Evolutionary conservation across 306 rosid genomes (phyloP), one percentile per base, ranked within the genome.

Genomic region (Cucurbita pepo): DNA sequence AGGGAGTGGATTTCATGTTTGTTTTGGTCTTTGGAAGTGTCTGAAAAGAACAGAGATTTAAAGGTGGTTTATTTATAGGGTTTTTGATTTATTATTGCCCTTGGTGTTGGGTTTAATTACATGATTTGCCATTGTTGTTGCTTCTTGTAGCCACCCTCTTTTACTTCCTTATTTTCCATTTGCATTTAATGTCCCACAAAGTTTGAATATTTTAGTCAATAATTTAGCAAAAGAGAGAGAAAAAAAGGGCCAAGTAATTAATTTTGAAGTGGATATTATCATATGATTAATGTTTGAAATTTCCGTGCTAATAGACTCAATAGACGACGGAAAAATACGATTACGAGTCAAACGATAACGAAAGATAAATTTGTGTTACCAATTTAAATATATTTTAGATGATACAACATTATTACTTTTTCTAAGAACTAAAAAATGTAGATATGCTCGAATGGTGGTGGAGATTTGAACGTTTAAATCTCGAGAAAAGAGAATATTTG

Each of bases 1-100:
- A 77, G 9, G 82, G 65, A 58, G 72, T 74, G 9, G 84, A 74
- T 7, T 45, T 40, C 88, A 91, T 79, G 87, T 55, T 55, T 22
- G 63, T 34, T 9, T 10, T 22, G 8, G 45, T 60, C 12, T 57
- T 5, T 15, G 44, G 11, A 40, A 50, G 18, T 37, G 50, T 16
- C 52, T 41, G 52, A 40, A 64, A 40, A 6, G 34, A 64, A 43
- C 52, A 64, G 18, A 21, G 70, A 63, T 41, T n/a, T 10, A 21
- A 16, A 21, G 12, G 14, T 19, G 37, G 71, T 19, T 19, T 64
- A 64, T 43, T 64, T 64, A 64, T 64, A 64, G 71, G 52, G 12
- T 0, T 11, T 44, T 10, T 41, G 0, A 43, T 41, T 18, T 5
- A n/a, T 0, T 5, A 19, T 64, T 64, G 71, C 37, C 71, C 52